phyloP scores from a whole-genome alignment of 768 basidiomycete species.

The Leccinum sublutescens region DNA sequence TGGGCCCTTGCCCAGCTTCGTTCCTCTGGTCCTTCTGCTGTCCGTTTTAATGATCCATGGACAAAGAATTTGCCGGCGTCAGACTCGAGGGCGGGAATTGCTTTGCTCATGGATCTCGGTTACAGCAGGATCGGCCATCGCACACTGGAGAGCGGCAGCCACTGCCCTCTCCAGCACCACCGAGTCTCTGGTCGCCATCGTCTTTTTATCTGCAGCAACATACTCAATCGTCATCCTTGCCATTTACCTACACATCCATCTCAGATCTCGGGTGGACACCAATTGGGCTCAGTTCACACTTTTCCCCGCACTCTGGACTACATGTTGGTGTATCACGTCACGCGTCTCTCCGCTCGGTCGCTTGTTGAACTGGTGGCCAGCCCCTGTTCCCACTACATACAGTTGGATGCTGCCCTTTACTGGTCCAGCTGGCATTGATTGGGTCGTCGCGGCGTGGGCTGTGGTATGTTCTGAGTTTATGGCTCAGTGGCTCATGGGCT shows the following conservation, averaged over 20 bases:
- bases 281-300: conserved; percentile 48
- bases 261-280: conserved; percentile 28
- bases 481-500: conserved; percentile 58
- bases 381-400: conserved; percentile 56
- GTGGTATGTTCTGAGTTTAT: conserved; percentile 55
- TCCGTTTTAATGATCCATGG: conserved; percentile 30
- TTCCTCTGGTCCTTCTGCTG: conserved; percentile 33
- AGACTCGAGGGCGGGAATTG: conserved; percentile 28
- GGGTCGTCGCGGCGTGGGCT: conserved; percentile 76
- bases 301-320: conserved; percentile 72
- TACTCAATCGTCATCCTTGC: conserved; percentile 43
- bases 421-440: conserved; percentile 66
- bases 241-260: conserved; percentile 39
- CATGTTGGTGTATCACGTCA: conserved; percentile 54
- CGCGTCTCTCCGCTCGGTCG: conserved; percentile 66
- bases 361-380: conserved; percentile 62
- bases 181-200: conserved; percentile 48
- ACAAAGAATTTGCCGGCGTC: conserved; percentile 30
- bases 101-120: conserved; percentile 38
- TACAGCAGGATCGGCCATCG: conserved; percentile 40
- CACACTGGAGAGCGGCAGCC: conserved; percentile 43
- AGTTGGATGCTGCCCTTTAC: conserved; percentile 57
- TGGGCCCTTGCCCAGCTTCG: conserved; percentile 31
- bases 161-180: conserved; percentile 55
- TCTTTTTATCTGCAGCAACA: conserved; percentile 40